Evolutionary conservation across 192 early-diverging fungal species (phyloP).

Genomic region (Linnemannia elongata): DNA sequence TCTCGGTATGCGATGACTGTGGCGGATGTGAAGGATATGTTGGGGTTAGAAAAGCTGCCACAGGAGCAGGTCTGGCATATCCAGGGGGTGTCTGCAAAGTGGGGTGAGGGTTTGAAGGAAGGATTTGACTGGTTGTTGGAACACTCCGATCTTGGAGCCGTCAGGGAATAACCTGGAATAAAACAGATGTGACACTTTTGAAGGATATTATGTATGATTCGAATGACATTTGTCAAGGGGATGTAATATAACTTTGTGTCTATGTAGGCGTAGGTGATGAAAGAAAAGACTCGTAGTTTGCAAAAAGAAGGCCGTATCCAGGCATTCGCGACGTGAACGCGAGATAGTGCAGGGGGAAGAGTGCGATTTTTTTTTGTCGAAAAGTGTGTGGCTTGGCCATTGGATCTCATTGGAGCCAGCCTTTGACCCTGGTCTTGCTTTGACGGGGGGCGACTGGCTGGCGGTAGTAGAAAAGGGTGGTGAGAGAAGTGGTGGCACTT

Average conservation of each 20-base stretch:
- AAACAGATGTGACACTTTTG: background rate
- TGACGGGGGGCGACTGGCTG: background rate
- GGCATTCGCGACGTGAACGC: background rate
- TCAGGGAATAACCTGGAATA: background rate
- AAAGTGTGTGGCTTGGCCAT: slow-evolving; percentile 26
- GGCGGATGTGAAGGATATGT: background rate
- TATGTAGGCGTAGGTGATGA: no score
- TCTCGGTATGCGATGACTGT: background rate
- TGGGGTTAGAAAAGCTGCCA: background rate
- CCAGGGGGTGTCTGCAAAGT: background rate
- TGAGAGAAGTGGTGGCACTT: background rate
- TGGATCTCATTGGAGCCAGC: slow-evolving; percentile 36
- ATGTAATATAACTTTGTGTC: no score
- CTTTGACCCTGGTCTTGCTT: background rate
- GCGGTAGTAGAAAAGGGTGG: background rate
- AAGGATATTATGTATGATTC: no score
- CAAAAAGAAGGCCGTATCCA: no score
- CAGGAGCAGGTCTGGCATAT: background rate
- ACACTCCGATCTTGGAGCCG: background rate
- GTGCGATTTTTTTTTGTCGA: background rate
- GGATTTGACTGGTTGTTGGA: background rate
- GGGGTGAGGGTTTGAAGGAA: background rate
- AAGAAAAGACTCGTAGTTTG: no score
- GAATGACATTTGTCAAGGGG: no score
- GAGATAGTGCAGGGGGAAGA: background rate